Percentiles rank a stretch among this genome's conserved stretches.
phyloP scores from a whole-genome alignment of 495 filamentous ascomycete genomes.

The Annulohypoxylon bovei region DNA sequence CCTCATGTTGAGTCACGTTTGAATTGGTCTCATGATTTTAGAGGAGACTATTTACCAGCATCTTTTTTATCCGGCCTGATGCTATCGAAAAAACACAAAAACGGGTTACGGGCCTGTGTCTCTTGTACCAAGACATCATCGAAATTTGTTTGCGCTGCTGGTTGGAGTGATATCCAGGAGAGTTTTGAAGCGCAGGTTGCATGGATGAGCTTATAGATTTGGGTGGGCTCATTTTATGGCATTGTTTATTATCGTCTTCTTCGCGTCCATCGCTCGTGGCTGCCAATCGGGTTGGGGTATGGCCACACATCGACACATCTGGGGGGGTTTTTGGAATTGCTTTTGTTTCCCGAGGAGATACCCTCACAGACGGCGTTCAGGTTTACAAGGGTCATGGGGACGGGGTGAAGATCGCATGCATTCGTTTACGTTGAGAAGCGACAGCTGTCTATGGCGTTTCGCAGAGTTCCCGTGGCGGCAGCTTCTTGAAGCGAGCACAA shows the following conservation, averaged over 20 bases:
- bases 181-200: conserved; percentile 44
- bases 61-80: conserved; percentile 32
- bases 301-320: conserved; percentile 39
- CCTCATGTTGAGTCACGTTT: conserved; percentile 40
- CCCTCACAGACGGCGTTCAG: conserved; percentile 49
- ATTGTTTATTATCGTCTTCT: conserved; percentile 41
- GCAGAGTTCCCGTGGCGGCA: conserved; percentile 27
- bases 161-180: conserved; percentile 43
- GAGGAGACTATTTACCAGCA: conserved; percentile 40
- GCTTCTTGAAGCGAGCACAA: conserved; percentile 30
- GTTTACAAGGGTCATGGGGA: conserved; percentile 33
- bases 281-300: conserved; percentile 32
- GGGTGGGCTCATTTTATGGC: conserved; percentile 45
- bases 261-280: conserved; percentile 46
- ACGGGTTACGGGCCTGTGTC: conserved; percentile 27
- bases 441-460: conserved; percentile 20
- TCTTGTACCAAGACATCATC: conserved; percentile 41
- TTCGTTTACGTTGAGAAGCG: conserved; percentile 37
- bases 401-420: conserved; percentile 40
- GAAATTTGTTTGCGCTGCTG: conserved; percentile 39
- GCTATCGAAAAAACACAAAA: conserved; percentile 39
- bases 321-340: conserved; percentile 30
- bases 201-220: conserved; percentile 47
- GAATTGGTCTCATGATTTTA: conserved; percentile 41
- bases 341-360: conserved; percentile 44